Percentiles rank a stretch among this genome's conserved stretches.
Evolutionary conservation across 805 yeast species (phyloP).

Genomic region (Barnettozyma vustinii): DNA sequence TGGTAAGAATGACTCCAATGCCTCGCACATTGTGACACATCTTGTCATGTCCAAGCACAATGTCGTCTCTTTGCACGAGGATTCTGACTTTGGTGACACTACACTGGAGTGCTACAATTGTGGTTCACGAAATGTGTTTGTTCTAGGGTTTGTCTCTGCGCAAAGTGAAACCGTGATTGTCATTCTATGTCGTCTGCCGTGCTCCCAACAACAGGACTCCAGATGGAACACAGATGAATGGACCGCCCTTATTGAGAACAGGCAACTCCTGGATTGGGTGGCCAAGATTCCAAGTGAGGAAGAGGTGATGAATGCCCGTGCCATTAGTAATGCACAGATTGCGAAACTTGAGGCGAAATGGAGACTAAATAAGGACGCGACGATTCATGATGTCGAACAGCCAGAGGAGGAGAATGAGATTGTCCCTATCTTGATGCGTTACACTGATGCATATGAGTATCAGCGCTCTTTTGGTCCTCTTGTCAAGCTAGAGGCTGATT

Average conservation of each 20-base stretch:
- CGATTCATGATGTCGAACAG: constrained; percentile 58
- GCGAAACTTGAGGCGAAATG: constrained; percentile 73
- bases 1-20: constrained; percentile 48
- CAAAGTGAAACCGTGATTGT: constrained; percentile 84
- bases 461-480: constrained; percentile 83
- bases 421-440: constrained; percentile 68
- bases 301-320: constrained; percentile 47
- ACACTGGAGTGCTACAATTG: constrained; percentile 86
- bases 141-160: constrained; percentile 83
- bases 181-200: constrained; percentile 80
- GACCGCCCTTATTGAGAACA: constrained; percentile 79
- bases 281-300: constrained; percentile 66
- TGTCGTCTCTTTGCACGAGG: constrained; percentile 66
- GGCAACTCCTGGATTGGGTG: constrained; percentile 78
- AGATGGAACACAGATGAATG: constrained; percentile 88
- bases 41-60: constrained; percentile 77
- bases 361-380: constrained; percentile 67
- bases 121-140: constrained; percentile 74
- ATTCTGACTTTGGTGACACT: constrained; percentile 82
- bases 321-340: constrained; percentile 61
- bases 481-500: constrained; percentile 75
- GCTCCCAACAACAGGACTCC: constrained; percentile 68
- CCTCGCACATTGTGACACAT: constrained; percentile 84
- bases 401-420: constrained; percentile 53
- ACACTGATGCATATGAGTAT: constrained; percentile 78